Conservation (phyloP, 2,329 filamentous ascomycete genomes). For the Trichophyton rubrum region DNA sequence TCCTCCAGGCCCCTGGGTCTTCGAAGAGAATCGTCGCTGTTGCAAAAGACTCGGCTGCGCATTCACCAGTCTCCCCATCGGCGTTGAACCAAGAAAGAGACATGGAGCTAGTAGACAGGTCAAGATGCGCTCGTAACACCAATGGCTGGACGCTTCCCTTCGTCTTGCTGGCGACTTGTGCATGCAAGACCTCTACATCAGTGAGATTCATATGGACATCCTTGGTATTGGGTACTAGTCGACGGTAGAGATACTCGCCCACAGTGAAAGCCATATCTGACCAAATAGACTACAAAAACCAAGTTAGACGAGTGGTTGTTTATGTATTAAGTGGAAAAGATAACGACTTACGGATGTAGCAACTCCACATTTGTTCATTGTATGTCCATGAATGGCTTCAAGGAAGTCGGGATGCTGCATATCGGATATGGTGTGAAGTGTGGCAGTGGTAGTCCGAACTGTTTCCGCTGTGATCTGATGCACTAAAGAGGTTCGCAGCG, state of each 20-base stretch:
- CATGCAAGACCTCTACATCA: background rate
- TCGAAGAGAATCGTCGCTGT: constrained; percentile 5
- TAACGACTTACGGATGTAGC: background rate
- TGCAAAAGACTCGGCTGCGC: constrained; percentile 1
- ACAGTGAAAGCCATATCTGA: background rate
- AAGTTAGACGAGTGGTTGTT: background rate
- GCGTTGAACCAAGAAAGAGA: background rate
- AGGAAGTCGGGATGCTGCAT: background rate
- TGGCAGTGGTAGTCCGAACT: constrained; percentile 47
- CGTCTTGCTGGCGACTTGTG: background rate
- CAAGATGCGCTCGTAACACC: background rate
- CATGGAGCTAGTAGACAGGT: background rate
- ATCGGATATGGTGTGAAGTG: constrained; percentile 23
- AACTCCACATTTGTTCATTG: background rate
- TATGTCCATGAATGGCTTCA: background rate
- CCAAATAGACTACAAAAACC: background rate
- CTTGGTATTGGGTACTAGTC: background rate
- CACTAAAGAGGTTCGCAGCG: background rate
- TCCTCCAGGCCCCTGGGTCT: constrained; percentile 14
- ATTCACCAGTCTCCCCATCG: background rate
- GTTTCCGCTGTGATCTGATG: background rate
- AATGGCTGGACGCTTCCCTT: background rate
- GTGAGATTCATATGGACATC: background rate
- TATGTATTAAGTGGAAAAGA: background rate
- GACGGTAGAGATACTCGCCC: background rate